A percentile compares a stretch with the other conserved stretches of the same genome.
These are phyloP conservation scores for Pinus tabuliformis DNA, from an alignment of 75 land plant genomes.

Conservation along the genomic window DNA sequence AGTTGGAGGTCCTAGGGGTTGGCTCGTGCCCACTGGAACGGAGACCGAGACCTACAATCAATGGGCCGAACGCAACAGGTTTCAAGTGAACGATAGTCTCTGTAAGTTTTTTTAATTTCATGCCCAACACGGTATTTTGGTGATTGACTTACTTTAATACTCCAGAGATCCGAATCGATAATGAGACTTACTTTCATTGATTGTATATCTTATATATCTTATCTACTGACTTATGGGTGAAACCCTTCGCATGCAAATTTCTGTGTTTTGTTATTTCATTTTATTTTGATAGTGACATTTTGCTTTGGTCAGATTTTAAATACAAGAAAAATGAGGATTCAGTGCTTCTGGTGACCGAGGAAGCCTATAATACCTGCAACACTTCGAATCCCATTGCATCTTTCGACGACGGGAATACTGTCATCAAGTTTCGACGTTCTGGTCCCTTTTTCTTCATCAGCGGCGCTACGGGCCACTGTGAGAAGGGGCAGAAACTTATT, in stretches of 20 bases:
- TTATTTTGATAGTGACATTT: too few relatives aligned
- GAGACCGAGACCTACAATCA: conserved; percentile 25
- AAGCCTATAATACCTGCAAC: conserved; percentile 41
- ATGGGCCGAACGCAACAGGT: conserved; percentile 47
- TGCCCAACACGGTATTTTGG: too few relatives aligned
- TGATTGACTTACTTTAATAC: too few relatives aligned
- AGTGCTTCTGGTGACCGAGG: conserved; percentile 41
- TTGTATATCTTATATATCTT: too few relatives aligned
- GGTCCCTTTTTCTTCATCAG: conserved; percentile 63
- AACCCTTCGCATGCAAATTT: too few relatives aligned
- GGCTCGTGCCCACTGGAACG: conserved; percentile 31
- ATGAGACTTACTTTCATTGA: too few relatives aligned
- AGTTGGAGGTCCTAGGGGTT: conserved; percentile 49
- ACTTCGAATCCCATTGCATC: conserved; percentile 11
- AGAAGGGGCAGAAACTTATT: conserved; percentile 44
- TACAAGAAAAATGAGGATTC: conserved; percentile 34
- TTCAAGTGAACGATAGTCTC: conserved; percentile 38
- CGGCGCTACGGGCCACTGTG: conserved; percentile 43
- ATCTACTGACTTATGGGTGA: too few relatives aligned
- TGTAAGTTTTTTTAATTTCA: conserved; percentile 16
- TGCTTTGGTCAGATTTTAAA: conserved; percentile 25
- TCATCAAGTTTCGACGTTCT: conserved; percentile 19
- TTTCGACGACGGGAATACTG: conserved; percentile 47
- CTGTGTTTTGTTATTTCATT: too few relatives aligned
- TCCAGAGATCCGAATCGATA: too few relatives aligned